phyloP scores from a whole-genome alignment of 2,329 filamentous ascomycete genomes.

The Cryphonectria japonica region DNA sequence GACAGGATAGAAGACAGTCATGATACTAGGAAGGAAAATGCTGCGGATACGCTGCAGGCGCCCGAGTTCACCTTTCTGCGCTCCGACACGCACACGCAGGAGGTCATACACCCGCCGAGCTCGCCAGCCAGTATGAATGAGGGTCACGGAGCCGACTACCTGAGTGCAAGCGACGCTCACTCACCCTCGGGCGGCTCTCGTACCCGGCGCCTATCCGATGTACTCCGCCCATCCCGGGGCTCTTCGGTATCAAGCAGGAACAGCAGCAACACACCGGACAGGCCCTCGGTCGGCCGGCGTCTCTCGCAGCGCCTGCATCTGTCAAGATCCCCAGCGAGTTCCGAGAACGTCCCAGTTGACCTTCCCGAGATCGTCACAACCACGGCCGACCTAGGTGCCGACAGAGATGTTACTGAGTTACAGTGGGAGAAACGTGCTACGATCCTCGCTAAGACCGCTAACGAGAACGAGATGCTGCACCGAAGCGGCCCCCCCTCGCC shows the following conservation, averaged over 20 bases:
- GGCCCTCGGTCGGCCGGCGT: conserved; percentile 43
- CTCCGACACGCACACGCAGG: conserved; percentile 79
- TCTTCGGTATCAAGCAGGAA: conserved; percentile 49
- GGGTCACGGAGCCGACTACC: conserved; percentile 34
- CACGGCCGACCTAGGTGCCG: conserved; percentile 52
- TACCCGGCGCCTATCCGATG: conserved; percentile 39
- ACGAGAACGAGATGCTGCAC: conserved; percentile 57
- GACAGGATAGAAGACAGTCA: conserved; percentile 47
- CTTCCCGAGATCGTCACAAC: conserved; percentile 71
- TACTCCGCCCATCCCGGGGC: conserved; percentile 48
- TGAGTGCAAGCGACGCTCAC: conserved; percentile 34
- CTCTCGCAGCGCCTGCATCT: conserved; percentile 76
- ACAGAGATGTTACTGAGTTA: conserved; percentile 58
- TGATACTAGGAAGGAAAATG: conserved; percentile 35
- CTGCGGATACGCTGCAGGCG: conserved; percentile 43
- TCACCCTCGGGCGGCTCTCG: conserved; percentile 23
- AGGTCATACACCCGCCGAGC: conserved; percentile 73
- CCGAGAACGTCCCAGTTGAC: conserved; percentile 76
- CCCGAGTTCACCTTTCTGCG: conserved; percentile 84
- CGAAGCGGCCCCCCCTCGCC: conserved; percentile 48
- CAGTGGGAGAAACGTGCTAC: conserved; percentile 94
- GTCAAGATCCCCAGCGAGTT: conserved; percentile 59
- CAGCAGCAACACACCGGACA: conserved; percentile 40
- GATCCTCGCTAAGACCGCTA: conserved; percentile 65
- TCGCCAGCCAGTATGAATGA: conserved; percentile 32